Evolutionary conservation across 1,284 basidiomycete species (phyloP).

Genomic region (Filobasidium uniguttulatum): DNA sequence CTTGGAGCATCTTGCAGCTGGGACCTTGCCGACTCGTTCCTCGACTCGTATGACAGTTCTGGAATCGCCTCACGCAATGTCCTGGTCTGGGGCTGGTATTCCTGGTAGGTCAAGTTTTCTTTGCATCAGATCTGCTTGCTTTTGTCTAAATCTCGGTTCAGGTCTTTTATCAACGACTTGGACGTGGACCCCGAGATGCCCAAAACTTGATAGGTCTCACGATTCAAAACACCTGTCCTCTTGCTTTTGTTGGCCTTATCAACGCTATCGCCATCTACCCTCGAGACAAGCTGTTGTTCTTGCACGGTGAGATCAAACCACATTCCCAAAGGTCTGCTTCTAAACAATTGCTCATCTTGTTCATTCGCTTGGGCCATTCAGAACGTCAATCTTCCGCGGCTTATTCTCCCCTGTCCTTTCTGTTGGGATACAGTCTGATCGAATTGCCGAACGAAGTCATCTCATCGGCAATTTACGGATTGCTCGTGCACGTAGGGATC

Average conservation of each 20-base stretch:
- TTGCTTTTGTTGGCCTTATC: conserved; percentile 35
- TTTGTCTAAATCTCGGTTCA: too few species aligned
- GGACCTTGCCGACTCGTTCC: not conserved
- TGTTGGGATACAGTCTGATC: conserved; percentile 38
- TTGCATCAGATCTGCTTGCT: too few species aligned
- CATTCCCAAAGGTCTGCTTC: not conserved
- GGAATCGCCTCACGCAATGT: conserved; percentile 33
- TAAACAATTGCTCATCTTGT: too few species aligned
- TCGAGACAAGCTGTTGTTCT: conserved; percentile 36
- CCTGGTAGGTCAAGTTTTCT: conserved; percentile 2
- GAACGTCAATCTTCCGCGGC: conserved; percentile 32
- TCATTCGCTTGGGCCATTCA: not conserved
- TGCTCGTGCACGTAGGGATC: conserved; percentile 35
- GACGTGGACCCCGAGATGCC: conserved; percentile 20
- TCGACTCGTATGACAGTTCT: conserved; percentile 25
- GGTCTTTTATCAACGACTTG: conserved; percentile 2
- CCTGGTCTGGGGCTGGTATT: conserved; percentile 28
- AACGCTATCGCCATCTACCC: conserved; percentile 39
- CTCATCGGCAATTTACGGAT: conserved; percentile 20
- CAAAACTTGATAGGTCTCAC: conserved; percentile 39
- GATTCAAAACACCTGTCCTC: conserved; percentile 26
- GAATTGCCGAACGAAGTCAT: conserved; percentile 37
- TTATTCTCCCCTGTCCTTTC: conserved; percentile 37
- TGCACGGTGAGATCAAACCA: conserved; percentile 27
- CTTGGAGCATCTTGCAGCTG: not conserved